A percentile compares a stretch with the other conserved stretches of the same genome.
phyloP scores from a whole-genome alignment of 2,329 filamentous ascomycete genomes.

The Hypoxylon sp. region DNA sequence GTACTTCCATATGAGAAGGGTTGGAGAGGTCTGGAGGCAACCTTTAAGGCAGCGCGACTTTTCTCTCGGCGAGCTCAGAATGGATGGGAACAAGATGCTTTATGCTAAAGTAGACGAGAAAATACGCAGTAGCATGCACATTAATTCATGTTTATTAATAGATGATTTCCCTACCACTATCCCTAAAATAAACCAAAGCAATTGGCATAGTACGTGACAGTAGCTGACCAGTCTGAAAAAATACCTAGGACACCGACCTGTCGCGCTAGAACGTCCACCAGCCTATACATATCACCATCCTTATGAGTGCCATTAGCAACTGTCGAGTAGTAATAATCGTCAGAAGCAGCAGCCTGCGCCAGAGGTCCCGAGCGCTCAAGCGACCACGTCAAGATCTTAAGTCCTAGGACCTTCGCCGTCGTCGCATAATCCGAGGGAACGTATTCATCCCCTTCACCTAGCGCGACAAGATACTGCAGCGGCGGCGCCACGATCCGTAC shows the following conservation, averaged over 20 bases:
- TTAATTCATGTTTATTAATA: no score
- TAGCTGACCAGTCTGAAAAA: slow-evolving; percentile 77
- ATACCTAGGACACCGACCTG: slow-evolving; percentile 71
- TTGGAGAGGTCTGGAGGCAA: no score
- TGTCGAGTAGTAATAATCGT: slow-evolving; percentile 67
- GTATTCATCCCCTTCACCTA: slow-evolving; percentile 64
- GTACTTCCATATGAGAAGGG: no score
- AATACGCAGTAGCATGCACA: no score
- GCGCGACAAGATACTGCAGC: slow-evolving; percentile 69
- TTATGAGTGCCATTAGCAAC: slow-evolving; percentile 66
- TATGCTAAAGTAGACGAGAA: no score
- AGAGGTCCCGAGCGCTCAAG: slow-evolving; percentile 74
- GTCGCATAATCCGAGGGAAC: slow-evolving; percentile 73
- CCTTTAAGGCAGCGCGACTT: no score
- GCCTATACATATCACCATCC: slow-evolving; percentile 74
- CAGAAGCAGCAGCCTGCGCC: slow-evolving; percentile 59
- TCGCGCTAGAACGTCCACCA: slow-evolving; percentile 72
- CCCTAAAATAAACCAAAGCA: slow-evolving; percentile 65
- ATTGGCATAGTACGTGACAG: slow-evolving; percentile 77
- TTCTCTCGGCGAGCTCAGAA: no score
- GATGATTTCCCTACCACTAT: not conserved
- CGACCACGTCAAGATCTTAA: slow-evolving; percentile 76
- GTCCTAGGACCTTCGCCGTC: slow-evolving; percentile 68
- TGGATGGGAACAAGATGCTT: no score
- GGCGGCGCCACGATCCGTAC: slow-evolving; percentile 73